Evolutionary conservation across 1,284 basidiomycete genomes (phyloP).

Genomic region (Apiotrichum akiyoshidainum): DNA sequence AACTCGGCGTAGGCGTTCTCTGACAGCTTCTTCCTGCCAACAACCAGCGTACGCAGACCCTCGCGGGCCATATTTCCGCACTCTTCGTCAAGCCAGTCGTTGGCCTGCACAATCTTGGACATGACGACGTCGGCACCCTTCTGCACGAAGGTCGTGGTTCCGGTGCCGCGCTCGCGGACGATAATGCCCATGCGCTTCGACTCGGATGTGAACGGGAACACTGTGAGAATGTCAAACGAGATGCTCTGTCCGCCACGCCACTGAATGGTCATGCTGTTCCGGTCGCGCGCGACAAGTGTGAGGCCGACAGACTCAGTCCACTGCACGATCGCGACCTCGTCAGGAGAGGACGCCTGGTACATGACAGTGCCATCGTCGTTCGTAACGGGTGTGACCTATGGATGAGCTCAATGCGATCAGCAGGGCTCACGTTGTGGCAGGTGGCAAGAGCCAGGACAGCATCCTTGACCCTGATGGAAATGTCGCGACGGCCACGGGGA

Average conservation of each 20-base stretch:
- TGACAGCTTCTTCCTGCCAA: constrained; percentile 76
- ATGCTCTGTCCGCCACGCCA: constrained; percentile 64
- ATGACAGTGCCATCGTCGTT: constrained; percentile 92
- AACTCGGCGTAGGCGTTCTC: constrained; percentile 70
- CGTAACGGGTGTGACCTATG: constrained; percentile 85
- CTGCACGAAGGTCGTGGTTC: constrained; percentile 84
- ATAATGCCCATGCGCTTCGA: constrained; percentile 99
- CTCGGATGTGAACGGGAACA: constrained; percentile 98
- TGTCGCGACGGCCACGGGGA: constrained; percentile 79
- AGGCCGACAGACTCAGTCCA: constrained; percentile 96
- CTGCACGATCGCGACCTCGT: constrained; percentile 98
- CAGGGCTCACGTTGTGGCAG: constrained; percentile 82
- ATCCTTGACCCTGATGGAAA: constrained; percentile 91
- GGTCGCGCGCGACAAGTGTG: constrained; percentile 80
- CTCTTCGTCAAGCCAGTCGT: constrained; percentile 99
- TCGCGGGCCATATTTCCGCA: constrained; percentile 98
- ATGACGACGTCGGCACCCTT: constrained; percentile 99
- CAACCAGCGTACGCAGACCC: constrained; percentile 88
- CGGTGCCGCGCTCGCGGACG: constrained; percentile 70
- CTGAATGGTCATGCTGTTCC: constrained; percentile 76
- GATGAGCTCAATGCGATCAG: not conserved
- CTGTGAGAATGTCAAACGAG: constrained; percentile 79
- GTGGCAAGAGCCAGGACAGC: constrained; percentile 88
- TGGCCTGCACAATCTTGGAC: constrained; percentile 87
- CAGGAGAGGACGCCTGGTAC: constrained; percentile 97